Evolutionary conservation across 805 yeast species (phyloP).

Genomic region (Metschnikowia orientalis): DNA sequence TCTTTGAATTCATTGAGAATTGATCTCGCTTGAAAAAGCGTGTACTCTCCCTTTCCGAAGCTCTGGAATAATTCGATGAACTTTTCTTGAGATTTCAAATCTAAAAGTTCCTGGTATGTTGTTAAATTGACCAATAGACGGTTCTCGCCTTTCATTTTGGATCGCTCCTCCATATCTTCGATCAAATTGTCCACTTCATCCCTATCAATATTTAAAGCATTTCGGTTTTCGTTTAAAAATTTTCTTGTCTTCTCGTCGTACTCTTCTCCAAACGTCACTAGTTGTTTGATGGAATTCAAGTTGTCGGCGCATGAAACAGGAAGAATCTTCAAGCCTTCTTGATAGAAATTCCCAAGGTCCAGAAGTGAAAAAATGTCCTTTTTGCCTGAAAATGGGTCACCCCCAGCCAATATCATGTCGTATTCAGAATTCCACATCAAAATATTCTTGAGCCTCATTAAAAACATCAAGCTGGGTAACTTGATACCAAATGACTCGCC

Average conservation of each 20-base stretch:
- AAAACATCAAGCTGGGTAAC: slow-evolving; percentile 42
- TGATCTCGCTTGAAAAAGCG: slow-evolving; percentile 23
- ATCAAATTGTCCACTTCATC: slow-evolving; percentile 23
- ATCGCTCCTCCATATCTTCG: slow-evolving; percentile 24
- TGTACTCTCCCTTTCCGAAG: slow-evolving; percentile 8
- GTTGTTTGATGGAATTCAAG: slow-evolving; percentile 22
- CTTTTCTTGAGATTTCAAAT: slow-evolving; percentile 23
- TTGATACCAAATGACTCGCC: slow-evolving; percentile 60
- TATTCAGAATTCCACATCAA: slow-evolving; percentile 31
- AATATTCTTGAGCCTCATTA: slow-evolving; percentile 33
- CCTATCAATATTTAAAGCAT: slow-evolving; percentile 20
- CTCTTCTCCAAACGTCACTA: slow-evolving; percentile 23
- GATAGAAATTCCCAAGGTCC: slow-evolving; percentile 26
- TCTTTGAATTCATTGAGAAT: slow-evolving; percentile 21
- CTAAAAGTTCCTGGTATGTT: slow-evolving; percentile 20
- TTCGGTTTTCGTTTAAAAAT: slow-evolving; percentile 17
- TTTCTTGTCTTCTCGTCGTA: slow-evolving; percentile 19
- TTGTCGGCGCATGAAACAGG: slow-evolving; percentile 31
- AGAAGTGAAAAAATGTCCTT: slow-evolving; percentile 31
- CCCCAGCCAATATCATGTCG: slow-evolving; percentile 34
- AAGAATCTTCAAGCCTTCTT: slow-evolving; percentile 26
- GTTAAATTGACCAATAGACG: slow-evolving; percentile 25
- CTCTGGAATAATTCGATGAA: slow-evolving; percentile 26
- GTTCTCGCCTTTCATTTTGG: slow-evolving; percentile 20
- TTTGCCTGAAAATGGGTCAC: slow-evolving; percentile 36